Percentiles rank a stretch among this genome's conserved stretches.
Conservation (phyloP, 225 moss, liverwort and hornwort genomes). For the Straminergon stramineum region DNA sequence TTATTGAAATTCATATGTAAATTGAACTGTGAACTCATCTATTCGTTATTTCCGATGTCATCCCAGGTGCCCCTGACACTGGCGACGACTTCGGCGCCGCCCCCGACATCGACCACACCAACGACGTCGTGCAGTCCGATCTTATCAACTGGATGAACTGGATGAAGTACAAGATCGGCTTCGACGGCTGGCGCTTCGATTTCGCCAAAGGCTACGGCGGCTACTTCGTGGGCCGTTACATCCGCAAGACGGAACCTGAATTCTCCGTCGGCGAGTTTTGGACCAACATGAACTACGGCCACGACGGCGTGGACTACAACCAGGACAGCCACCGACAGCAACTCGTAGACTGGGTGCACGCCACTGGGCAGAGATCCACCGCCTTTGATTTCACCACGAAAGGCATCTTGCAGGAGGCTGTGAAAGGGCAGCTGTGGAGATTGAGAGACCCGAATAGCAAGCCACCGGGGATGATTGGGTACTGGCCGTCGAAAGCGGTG, state of each 20-base stretch:
- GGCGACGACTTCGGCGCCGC: constrained; percentile 87
- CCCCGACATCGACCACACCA: constrained; percentile 90
- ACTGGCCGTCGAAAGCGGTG: constrained; percentile 69
- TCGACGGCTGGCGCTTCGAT: constrained; percentile 88
- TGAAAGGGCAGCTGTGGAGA: constrained; percentile 58
- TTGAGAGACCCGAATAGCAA: constrained; percentile 40
- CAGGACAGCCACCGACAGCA: constrained; percentile 75
- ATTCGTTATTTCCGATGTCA: not conserved
- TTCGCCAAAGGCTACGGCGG: constrained; percentile 85
- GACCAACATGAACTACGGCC: constrained; percentile 63
- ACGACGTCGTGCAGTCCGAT: constrained; percentile 64
- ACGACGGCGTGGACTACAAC: constrained; percentile 55
- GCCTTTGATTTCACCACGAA: constrained; percentile 97
- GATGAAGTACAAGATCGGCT: constrained; percentile 69
- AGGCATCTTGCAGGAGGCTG: constrained; percentile 79
- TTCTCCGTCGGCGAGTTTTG: constrained; percentile 71
- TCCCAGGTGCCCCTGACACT: constrained; percentile 43
- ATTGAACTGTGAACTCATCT: not conserved
- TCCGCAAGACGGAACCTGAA: constrained; percentile 40
- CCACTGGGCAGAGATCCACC: constrained; percentile 35
- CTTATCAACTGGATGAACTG: constrained; percentile 67
- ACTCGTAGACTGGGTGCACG: constrained; percentile 68
- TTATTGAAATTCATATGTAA: not conserved
- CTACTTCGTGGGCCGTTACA: constrained; percentile 64
- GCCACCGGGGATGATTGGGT: constrained; percentile 78